Percentiles rank a stretch among this genome's conserved stretches.
Conservation (phyloP, 176 grass and related monocot species). For the Urochloa ruziziensis region DNA sequence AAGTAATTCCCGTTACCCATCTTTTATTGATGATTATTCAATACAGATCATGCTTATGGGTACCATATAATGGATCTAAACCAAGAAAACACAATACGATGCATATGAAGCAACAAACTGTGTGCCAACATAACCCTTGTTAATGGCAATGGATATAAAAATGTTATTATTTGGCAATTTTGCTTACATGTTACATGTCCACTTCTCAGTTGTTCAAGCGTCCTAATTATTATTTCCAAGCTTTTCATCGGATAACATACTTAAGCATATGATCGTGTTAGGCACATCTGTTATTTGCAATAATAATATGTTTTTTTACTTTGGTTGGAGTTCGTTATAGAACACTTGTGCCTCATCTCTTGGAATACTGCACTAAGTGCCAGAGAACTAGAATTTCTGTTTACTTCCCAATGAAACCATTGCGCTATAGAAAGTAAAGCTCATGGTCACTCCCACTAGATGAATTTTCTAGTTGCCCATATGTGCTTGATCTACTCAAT, state of each 20-base stretch:
- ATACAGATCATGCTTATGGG: background rate
- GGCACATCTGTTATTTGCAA: background rate
- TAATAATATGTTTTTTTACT: background rate
- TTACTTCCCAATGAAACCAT: background rate
- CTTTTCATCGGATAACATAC: background rate
- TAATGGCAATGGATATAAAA: background rate
- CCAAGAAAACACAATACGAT: background rate
- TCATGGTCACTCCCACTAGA: background rate
- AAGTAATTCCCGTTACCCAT: conserved; percentile 57
- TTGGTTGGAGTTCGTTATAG: background rate
- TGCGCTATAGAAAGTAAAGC: background rate
- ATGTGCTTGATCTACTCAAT: background rate
- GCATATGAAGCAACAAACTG: background rate
- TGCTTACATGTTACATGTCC: conserved; percentile 7
- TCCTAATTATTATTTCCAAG: background rate
- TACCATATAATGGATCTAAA: background rate
- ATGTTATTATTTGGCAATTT: background rate
- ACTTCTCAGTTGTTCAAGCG: background rate
- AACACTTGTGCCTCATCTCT: background rate
- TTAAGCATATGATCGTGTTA: background rate
- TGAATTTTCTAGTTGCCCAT: background rate
- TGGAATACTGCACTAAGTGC: too few relatives aligned
- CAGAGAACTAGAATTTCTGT: background rate
- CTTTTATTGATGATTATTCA: background rate
- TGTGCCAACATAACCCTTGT: background rate